phyloP scores from a whole-genome alignment of 768 basidiomycete genomes.

The Leccinum incarnatum region DNA sequence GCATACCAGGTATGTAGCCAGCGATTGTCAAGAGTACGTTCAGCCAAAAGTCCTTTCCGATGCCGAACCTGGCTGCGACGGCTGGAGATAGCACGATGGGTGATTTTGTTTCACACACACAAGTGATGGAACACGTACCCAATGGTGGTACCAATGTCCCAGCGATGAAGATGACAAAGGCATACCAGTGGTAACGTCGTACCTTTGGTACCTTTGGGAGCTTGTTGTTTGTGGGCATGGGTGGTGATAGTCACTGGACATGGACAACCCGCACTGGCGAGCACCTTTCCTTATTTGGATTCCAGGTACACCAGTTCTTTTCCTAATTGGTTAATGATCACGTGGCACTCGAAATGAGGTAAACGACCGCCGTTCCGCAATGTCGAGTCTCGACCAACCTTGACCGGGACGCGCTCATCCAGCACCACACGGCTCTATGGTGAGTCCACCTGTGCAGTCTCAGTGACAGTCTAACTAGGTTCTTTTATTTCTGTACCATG shows the following conservation, averaged over 20 bases:
- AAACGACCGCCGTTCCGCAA: conserved; percentile 13
- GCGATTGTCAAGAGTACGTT: conserved; percentile 86
- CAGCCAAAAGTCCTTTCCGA: conserved; percentile 88
- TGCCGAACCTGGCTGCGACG: conserved; percentile 89
- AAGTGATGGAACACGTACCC: conserved; percentile 46
- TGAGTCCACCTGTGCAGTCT: conserved; percentile 5
- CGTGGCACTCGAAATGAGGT: conserved; percentile 30
- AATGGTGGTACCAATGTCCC: conserved; percentile 92
- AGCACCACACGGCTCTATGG: conserved; percentile 14
- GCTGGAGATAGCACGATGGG: conserved; percentile 46
- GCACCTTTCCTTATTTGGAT: conserved; percentile 6
- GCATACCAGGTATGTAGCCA: conserved; percentile 83
- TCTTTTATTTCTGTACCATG: neutral
- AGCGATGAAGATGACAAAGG: conserved; percentile 76
- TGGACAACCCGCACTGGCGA: conserved; percentile 2
- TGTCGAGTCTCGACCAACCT: conserved; percentile 6
- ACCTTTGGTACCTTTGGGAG: conserved; percentile 55
- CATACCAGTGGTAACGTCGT: conserved; percentile 75
- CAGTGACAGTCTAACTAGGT: neutral
- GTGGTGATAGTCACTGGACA: conserved; percentile 3
- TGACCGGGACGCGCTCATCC: conserved; percentile 22
- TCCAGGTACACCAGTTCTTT: conserved; percentile 2
- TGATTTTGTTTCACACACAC: neutral
- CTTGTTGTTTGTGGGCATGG: conserved; percentile 42
- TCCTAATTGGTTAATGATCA: conserved; percentile 12